These are phyloP conservation scores for Xanthoconium stramineum DNA, from an alignment of 768 basidiomycete species.

Conservation along the genomic window DNA sequence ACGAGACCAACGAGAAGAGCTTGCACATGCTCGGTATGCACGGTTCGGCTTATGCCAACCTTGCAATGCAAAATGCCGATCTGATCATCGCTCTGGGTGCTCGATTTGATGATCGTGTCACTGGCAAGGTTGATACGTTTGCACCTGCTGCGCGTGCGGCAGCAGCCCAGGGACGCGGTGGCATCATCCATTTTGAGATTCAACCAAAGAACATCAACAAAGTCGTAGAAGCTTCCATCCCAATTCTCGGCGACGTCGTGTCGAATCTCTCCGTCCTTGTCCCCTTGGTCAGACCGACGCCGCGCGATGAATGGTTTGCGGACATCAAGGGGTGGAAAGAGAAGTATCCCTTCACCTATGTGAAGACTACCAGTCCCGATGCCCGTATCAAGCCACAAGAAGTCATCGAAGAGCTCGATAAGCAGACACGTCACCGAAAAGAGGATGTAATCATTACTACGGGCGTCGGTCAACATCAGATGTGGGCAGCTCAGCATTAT, in stretches of 20 bases:
- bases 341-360: conserved; percentile 87
- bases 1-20: conserved; percentile 82
- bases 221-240: conserved; percentile 91
- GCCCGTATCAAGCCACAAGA: conserved; percentile 92
- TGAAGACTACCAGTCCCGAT: conserved; percentile 52
- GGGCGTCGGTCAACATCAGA: conserved; percentile 98
- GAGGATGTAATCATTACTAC: conserved; percentile 86
- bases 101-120: conserved; percentile 97
- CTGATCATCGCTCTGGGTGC: conserved; percentile 96
- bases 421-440: conserved; percentile 74
- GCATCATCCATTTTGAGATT: conserved; percentile 99
- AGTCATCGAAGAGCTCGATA: conserved; percentile 89
- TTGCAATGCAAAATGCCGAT: conserved; percentile 97
- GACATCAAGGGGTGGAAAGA: conserved; percentile 84
- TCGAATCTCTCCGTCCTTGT: conserved; percentile 79
- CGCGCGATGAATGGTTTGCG: conserved; percentile 77
- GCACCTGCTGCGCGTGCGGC: conserved; percentile 90
- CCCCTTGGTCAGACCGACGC: conserved; percentile 63
- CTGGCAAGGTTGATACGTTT: conserved; percentile 84
- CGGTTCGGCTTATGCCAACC: conserved; percentile 93
- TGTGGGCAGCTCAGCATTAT: conserved; percentile 98
- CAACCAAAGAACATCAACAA: conserved; percentile 99
- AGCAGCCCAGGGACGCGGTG: conserved; percentile 80
- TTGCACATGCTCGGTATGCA: conserved; percentile 99
- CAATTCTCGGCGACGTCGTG: conserved; percentile 91